Evolutionary conservation across 2,329 filamentous ascomycete species (phyloP).

Genomic region (Cladorrhinum sp.): DNA sequence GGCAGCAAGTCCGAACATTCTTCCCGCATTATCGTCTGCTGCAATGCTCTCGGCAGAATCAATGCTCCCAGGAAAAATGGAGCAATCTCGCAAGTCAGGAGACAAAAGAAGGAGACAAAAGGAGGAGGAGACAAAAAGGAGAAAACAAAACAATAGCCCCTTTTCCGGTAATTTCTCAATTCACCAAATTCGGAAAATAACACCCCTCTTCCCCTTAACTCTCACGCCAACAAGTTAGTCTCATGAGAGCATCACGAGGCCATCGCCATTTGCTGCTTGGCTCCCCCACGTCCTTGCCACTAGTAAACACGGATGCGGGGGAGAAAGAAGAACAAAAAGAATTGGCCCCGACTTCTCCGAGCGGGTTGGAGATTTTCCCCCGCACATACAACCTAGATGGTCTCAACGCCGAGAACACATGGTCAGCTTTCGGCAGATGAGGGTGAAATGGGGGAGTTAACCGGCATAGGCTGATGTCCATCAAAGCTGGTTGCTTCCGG

Average conservation of each 20-base stretch:
- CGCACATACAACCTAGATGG: not conserved
- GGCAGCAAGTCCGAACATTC: no score
- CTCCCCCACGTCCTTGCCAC: not conserved
- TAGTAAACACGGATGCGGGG: not conserved
- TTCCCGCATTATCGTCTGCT: no score
- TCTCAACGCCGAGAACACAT: not conserved
- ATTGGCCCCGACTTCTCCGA: not conserved
- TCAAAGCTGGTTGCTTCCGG: no score
- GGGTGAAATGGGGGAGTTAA: conserved; percentile 5
- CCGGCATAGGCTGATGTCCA: conserved; percentile 22
- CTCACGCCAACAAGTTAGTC: not conserved
- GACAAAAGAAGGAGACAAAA: no score
- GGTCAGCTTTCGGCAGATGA: conserved; percentile 16
- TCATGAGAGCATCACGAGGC: not conserved
- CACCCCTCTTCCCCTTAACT: no score
- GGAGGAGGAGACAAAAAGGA: not conserved
- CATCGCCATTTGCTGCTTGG: not conserved
- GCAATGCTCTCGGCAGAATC: no score
- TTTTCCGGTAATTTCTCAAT: not conserved
- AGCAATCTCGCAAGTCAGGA: no score
- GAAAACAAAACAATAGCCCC: no score
- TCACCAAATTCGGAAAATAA: not conserved
- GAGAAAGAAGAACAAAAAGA: not conserved
- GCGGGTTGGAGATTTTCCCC: conserved; percentile 3
- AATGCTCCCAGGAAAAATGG: no score